A percentile compares a stretch with the other conserved stretches of the same genome.
These are phyloP conservation scores for Leccinum imitatum DNA, from an alignment of 768 basidiomycete species.

Conservation along the genomic window DNA sequence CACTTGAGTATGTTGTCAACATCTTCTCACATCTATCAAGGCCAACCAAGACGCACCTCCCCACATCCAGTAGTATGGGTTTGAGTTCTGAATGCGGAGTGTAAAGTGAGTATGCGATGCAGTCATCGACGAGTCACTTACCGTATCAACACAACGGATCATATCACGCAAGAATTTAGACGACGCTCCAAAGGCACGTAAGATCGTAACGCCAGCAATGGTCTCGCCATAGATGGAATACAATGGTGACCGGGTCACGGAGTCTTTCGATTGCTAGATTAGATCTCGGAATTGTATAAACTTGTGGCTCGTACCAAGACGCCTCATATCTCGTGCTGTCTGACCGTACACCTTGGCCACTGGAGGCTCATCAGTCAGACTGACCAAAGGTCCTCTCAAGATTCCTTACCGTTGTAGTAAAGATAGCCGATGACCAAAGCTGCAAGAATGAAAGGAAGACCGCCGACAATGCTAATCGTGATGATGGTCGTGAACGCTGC, in stretches of 20 bases:
- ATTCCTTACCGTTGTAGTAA: conserved; percentile 66
- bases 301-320: conserved; percentile 51
- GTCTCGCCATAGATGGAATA: conserved; percentile 50
- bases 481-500: conserved; percentile 69
- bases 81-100: conserved; percentile 45
- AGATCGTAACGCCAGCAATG: conserved; percentile 50
- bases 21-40: not conserved
- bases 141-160: conserved; percentile 79
- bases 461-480: conserved; percentile 78
- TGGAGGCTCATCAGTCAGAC: conserved; percentile 15
- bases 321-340: conserved; percentile 83
- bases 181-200: conserved; percentile 86
- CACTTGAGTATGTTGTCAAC: conserved; percentile 42
- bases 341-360: conserved; percentile 66
- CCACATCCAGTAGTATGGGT: conserved; percentile 92
- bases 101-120: not conserved
- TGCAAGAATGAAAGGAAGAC: conserved; percentile 67
- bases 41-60: conserved; percentile 48
- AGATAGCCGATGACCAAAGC: conserved; percentile 53
- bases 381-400: not conserved
- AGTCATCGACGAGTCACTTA: conserved; percentile 34
- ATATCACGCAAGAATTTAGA: conserved; percentile 85
- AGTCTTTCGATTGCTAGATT: conserved; percentile 32
- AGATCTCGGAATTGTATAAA: not conserved
- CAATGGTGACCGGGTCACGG: conserved; percentile 48